Evolutionary conservation across 257 asterid species (phyloP).

Genomic region (Solanum dulcamara): DNA sequence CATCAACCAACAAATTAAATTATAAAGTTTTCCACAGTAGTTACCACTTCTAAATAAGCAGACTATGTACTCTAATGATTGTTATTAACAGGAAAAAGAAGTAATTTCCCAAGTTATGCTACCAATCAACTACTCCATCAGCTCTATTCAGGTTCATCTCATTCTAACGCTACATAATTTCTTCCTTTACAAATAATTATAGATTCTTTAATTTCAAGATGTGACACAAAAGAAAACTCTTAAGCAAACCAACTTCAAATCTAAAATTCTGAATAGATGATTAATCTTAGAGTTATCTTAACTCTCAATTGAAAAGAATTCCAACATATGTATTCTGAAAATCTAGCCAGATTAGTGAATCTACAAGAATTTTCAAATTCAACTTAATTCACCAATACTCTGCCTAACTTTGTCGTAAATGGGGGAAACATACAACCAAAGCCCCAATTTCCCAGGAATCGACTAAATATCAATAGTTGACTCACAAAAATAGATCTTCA

Average conservation of each 20-base stretch:
- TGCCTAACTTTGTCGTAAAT: background rate
- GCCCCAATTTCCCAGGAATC: background rate
- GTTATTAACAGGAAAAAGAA: background rate
- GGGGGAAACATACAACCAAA: background rate
- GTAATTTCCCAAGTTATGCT: background rate
- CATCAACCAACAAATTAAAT: background rate
- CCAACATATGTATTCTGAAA: background rate
- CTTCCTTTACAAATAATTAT: background rate
- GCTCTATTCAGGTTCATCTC: background rate
- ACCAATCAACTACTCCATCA: background rate
- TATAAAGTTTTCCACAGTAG: background rate
- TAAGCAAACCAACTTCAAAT: background rate
- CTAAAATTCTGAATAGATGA: background rate
- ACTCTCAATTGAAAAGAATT: background rate
- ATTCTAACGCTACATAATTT: background rate
- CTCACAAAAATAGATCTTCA: background rate
- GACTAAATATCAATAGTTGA: background rate
- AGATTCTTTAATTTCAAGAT: background rate
- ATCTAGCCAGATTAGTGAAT: background rate
- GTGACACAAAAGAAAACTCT: background rate
- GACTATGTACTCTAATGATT: background rate
- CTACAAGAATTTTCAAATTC: background rate
- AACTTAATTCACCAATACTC: background rate
- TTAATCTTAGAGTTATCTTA: background rate
- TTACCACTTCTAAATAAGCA: background rate